Conservation (phyloP, 1,284 basidiomycete species). For the Gymnopus androsaceus region DNA sequence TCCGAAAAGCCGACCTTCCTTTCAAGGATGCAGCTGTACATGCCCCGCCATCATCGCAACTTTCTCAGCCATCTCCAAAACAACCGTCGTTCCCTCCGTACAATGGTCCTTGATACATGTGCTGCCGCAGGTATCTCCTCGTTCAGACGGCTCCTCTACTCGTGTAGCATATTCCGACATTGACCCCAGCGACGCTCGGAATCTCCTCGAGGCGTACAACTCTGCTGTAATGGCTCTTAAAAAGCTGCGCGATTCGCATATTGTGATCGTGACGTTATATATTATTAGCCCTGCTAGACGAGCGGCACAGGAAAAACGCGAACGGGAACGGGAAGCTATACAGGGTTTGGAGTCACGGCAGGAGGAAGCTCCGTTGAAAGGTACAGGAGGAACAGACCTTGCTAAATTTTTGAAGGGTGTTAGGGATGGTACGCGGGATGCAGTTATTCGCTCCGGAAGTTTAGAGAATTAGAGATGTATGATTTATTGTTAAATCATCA, state of each 20-base stretch:
- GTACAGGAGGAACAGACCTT: slow-evolving; percentile 83
- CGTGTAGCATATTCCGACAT: not conserved
- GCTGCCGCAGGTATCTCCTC: not conserved
- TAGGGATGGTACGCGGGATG: slow-evolving; percentile 66
- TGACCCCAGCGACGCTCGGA: slow-evolving; percentile 24
- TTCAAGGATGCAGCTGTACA: slow-evolving; percentile 82
- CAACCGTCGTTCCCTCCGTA: not conserved
- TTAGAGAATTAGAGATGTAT: too few species aligned
- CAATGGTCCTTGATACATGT: not conserved
- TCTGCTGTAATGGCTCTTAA: slow-evolving; percentile 70
- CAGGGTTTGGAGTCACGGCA: slow-evolving; percentile 4
- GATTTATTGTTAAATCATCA: too few species aligned
- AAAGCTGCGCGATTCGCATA: slow-evolving; percentile 79
- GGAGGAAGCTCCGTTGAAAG: slow-evolving; percentile 45
- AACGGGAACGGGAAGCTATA: slow-evolving; percentile 5
- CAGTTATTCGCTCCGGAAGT: too few species aligned
- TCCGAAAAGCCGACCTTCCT: slow-evolving; percentile 55
- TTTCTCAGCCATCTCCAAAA: slow-evolving; percentile 73
- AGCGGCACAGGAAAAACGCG: slow-evolving; percentile 32
- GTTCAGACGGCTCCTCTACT: not conserved
- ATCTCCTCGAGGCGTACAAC: slow-evolving; percentile 68
- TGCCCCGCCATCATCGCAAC: slow-evolving; percentile 85
- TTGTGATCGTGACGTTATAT: slow-evolving; percentile 80
- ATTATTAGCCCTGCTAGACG: slow-evolving; percentile 64
- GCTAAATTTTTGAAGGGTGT: slow-evolving; percentile 79